Base-by-base conservation (phyloP, 2,329 filamentous ascomycete genomes). In the Colletotrichum horii region DNA sequence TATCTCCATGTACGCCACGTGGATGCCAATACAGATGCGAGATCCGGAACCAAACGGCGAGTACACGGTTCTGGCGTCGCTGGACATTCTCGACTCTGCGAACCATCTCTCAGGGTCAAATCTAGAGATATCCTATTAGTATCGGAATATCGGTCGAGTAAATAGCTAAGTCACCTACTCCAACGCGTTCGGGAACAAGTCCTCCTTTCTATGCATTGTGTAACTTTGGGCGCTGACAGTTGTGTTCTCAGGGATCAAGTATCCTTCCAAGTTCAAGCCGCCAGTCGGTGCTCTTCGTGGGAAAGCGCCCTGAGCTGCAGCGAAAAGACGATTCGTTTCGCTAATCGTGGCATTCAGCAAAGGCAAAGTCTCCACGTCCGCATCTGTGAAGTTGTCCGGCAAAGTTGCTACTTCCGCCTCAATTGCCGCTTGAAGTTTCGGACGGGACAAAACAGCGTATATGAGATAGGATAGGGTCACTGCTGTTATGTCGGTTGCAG, bases 1-100 rank as follows among this genome's bases (percentile, higher is more conserved):
- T 36, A 92, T 78, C 79, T 92, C 90, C 81, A 90, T 90, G 32
- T 85, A 83, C 0, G 91, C 91, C 22, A 93, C 83, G 76, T 92
- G 89, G 28, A 90, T 83, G 3, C 91, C 91, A n/a, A 93, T 83
- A 75, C 91, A 93, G 4, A 81, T 83, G 11, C 56, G 32, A 30
- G 88, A 84, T 3, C 90, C 90, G 6, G 85, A 87, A 2, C 90
- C 89, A 79, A 91, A 92, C 0, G 89, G 86, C 76, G 88, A 84
- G 71, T 86, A 89, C 0, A 87, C 85, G 4, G 86, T 85, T 75
- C 87, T 90, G 84, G 88, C 87, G 6, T 80, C 82, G 61, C 77
- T 81, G 9, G 71, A 83, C 32, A 78, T 74, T 19, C 77, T 34
- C 12, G 64, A 66, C 26, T 52, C 64, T n/a, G 38, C 24, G 36